Conservation (phyloP, 176 grass and related monocot species). For the Phyllostachys edulis region DNA sequence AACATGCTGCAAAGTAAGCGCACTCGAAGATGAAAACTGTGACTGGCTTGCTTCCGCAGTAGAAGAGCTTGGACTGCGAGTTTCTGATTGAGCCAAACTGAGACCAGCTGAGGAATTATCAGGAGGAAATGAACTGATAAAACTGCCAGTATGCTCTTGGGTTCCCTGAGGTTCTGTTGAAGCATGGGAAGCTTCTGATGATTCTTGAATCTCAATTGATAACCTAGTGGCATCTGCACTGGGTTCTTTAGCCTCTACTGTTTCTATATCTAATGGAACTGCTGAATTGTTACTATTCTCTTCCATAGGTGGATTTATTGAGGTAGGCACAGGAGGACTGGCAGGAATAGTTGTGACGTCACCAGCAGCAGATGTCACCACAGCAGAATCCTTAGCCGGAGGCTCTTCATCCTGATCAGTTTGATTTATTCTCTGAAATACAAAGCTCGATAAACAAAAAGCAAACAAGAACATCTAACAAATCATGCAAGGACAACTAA, state of each 20-base stretch:
- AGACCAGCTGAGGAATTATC: slow-evolving; percentile 51
- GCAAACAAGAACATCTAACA: slow-evolving; percentile 14
- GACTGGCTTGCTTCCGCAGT: slow-evolving; percentile 53
- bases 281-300: slow-evolving; percentile 43
- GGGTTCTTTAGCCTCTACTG: slow-evolving; percentile 49
- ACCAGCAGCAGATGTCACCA: slow-evolving; percentile 37
- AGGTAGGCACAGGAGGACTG: slow-evolving; percentile 42
- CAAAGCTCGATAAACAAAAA: slow-evolving; percentile 25
- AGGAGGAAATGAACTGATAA: slow-evolving; percentile 42
- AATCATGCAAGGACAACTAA: slow-evolving; percentile 3
- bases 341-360: slow-evolving; percentile 31
- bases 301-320: slow-evolving; percentile 34
- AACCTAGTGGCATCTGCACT: slow-evolving; percentile 46
- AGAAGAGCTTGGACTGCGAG: slow-evolving; percentile 56
- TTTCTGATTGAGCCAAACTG: slow-evolving; percentile 60
- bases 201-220: slow-evolving; percentile 59
- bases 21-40: slow-evolving; percentile 43
- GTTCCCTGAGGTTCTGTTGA: slow-evolving; percentile 58
- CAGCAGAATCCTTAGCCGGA: slow-evolving; percentile 38
- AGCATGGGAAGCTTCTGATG: slow-evolving; percentile 70
- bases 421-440: slow-evolving; percentile 48
- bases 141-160: slow-evolving; percentile 62
- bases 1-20: slow-evolving; percentile 44
- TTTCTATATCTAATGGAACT: slow-evolving; percentile 46
- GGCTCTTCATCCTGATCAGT: slow-evolving; percentile 30